Conservation (phyloP, 192 early-diverging fungal species). For the Podila epigama region DNA sequence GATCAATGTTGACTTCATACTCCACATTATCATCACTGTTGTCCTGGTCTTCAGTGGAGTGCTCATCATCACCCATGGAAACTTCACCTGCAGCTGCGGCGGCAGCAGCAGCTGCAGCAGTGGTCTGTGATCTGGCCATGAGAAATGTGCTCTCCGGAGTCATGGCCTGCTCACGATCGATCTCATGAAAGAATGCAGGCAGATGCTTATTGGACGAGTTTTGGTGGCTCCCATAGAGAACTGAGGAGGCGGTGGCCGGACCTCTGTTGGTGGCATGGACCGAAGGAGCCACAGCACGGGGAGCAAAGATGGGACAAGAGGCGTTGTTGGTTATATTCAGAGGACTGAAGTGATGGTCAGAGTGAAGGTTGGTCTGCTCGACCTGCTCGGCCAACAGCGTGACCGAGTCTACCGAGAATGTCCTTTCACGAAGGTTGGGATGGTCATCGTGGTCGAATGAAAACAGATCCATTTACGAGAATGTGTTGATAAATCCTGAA, state of each 20-base stretch:
- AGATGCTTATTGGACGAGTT: conserved; percentile 44
- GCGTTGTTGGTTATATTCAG: conserved; percentile 3
- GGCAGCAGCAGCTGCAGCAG: not conserved
- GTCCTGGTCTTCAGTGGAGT: not conserved
- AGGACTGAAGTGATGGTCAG: conserved; percentile 6
- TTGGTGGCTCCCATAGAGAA: conserved; percentile 19
- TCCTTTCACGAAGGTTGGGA: conserved; percentile 36
- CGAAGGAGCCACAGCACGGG: conserved; percentile 23
- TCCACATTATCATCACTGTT: conserved; percentile 27
- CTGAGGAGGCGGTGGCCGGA: conserved; percentile 2
- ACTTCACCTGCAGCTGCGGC: not conserved
- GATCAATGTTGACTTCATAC: conserved; percentile 57
- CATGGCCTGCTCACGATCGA: conserved; percentile 42
- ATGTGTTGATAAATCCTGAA: not conserved
- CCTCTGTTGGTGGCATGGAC: conserved; percentile 1
- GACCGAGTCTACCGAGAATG: conserved; percentile 45
- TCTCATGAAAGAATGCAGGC: conserved; percentile 39
- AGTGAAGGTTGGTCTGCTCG: conserved; percentile 17
- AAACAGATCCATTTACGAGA: conserved; percentile 51
- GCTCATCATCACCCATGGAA: not conserved
- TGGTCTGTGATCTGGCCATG: conserved; percentile 1
- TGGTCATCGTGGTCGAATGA: conserved; percentile 60
- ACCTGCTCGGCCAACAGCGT: conserved; percentile 5
- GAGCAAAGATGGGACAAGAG: conserved; percentile 30
- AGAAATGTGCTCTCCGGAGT: conserved; percentile 38